A percentile compares a stretch with the other conserved stretches of the same genome.
phyloP scores from a whole-genome alignment of 2,329 filamentous ascomycete species.

The Microascus cirrosus region DNA sequence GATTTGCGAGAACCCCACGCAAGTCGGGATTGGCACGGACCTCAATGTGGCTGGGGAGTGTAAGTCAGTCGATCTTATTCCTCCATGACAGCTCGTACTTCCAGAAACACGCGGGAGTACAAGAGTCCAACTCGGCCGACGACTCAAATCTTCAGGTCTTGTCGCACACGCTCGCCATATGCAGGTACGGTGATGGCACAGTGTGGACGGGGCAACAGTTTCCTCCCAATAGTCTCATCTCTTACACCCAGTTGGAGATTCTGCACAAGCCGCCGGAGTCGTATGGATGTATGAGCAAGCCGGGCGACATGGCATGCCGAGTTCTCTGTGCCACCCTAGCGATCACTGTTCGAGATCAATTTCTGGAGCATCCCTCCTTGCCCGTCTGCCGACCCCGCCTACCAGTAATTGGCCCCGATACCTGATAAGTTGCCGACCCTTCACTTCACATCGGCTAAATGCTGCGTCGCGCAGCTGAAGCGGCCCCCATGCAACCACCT shows the following conservation, averaged over 20 bases:
- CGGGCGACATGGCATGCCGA: background rate
- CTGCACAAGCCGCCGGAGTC: background rate
- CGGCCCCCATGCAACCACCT: background rate
- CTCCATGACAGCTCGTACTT: no score
- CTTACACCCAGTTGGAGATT: background rate
- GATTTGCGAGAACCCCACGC: no score
- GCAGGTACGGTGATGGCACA: background rate
- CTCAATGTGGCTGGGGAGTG: no score
- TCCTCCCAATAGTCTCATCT: background rate
- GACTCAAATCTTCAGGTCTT: no score
- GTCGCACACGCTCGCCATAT: background rate
- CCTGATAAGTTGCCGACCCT: background rate
- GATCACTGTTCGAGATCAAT: background rate
- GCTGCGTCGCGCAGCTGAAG: background rate
- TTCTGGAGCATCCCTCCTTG: no score
- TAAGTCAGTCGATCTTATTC: no score
- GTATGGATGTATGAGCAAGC: no score
- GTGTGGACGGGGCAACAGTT: slow-evolving; percentile 2
- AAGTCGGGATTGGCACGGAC: no score
- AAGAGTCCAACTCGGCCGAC: no score
- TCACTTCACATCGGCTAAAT: background rate
- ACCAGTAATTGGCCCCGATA: background rate
- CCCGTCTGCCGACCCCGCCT: background rate
- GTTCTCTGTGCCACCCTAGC: background rate
- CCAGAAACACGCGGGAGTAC: no score